Conservation (phyloP, 108 stramenopile genomes). For the Cyclostephanos tholiformis region DNA sequence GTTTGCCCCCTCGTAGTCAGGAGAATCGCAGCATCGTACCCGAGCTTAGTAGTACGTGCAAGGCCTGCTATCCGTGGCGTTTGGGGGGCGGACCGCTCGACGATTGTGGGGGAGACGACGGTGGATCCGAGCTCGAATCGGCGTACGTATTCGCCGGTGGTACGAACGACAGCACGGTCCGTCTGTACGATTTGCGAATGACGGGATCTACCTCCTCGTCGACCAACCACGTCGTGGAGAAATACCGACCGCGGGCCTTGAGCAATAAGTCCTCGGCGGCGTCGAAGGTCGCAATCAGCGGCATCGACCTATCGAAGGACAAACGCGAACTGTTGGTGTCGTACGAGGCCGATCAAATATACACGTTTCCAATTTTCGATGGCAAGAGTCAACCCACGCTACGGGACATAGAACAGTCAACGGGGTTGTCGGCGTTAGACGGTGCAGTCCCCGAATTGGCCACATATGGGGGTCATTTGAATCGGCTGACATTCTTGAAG, state of each 20-base stretch:
- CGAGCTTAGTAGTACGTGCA: conserved; percentile 49
- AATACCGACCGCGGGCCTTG: conserved; percentile 56
- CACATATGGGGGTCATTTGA: conserved; percentile 78
- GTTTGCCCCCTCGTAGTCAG: conserved; percentile 69
- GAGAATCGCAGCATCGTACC: conserved; percentile 52
- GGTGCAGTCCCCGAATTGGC: conserved; percentile 52
- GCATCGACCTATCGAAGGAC: conserved; percentile 74
- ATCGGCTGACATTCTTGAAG: conserved; percentile 80
- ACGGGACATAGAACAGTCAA: conserved; percentile 42
- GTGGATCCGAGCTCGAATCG: conserved; percentile 60
- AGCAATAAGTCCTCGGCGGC: conserved; percentile 7
- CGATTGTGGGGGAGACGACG: conserved; percentile 4
- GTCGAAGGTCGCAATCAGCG: conserved; percentile 74
- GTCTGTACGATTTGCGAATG: conserved; percentile 81
- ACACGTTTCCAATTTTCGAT: conserved; percentile 74
- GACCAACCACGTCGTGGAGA: conserved; percentile 45
- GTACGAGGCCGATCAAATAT: conserved; percentile 85
- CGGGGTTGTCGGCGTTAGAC: conserved; percentile 11
- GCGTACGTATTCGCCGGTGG: conserved; percentile 80
- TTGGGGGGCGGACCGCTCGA: conserved; percentile 7
- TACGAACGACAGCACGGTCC: conserved; percentile 59
- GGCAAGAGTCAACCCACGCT: conserved; percentile 36
- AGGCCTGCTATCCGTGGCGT: conserved; percentile 67
- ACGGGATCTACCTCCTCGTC: conserved; percentile 33
- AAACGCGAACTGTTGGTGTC: conserved; percentile 70